Evolutionary conservation across 1,284 basidiomycete genomes (phyloP), one percentile per base, ranked within the genome.

Genomic region (Fomitiporia mediterranea): DNA sequence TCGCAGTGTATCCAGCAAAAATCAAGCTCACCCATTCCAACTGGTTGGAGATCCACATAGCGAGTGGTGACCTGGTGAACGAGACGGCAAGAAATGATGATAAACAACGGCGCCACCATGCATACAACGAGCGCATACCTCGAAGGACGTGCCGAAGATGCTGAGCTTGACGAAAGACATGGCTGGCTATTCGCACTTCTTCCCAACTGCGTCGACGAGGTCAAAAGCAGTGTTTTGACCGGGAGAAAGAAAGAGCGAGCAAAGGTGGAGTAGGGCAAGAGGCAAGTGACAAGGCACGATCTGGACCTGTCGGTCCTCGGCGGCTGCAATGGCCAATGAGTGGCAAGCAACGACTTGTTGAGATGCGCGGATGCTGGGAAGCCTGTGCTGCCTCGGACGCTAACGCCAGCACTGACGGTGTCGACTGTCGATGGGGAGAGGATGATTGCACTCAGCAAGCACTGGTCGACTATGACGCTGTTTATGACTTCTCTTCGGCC

Each of bases 21-120:
- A 50, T 63, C 55, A 68, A 56, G 76, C 83, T 74, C 65, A 86
- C 91, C 96, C 96, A 99, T 99, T 72, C 96, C 97, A 47, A 99
- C 96, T n/a, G 96, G 96, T 70, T 99, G 97, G 23, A 99, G 86
- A 77, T 99, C 96, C 70, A 97, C 91, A 91, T 99, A 99, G 67
- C 96, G 85, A 57, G 94, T 97, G 17, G 94, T 97, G 54, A 98
- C 94, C 86, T 98, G 72, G 58, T 68, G 72, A 57, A 74, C 70
- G 53, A 55, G 43, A 48, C 3, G 38, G 30, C 55, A 25, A 43
- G 27, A 35, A 17, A 62, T 35, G 21, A 54, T 19, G 34, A 21
- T 51, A 11, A 44, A 28, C 28, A 11, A 25, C 28, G 11, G 21
- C 50, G 32, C 25, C 55, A 49, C 39, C 53, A 60, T 42, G 48